These are phyloP conservation scores for Hymenoscyphus infarciens DNA, from an alignment of 2,329 filamentous ascomycete species.

Conservation along the genomic window DNA sequence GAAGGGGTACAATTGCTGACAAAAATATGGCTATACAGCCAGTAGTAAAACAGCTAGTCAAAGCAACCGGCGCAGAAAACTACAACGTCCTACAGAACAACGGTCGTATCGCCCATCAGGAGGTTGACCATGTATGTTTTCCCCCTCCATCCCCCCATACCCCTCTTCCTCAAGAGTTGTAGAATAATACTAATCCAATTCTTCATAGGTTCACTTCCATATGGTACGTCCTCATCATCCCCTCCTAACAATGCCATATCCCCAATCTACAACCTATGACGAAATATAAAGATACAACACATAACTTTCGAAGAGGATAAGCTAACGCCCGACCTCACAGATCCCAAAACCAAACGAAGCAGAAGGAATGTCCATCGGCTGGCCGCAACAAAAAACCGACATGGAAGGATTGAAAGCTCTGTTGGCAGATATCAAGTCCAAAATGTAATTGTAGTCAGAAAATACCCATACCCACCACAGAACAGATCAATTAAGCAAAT, in stretches of 20 bases:
- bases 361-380: slow-evolving; percentile 76
- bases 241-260: background rate
- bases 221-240: slow-evolving; percentile 54
- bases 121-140: slow-evolving; percentile 77
- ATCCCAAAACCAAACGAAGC: slow-evolving; percentile 88
- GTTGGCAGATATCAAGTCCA: slow-evolving; percentile 79
- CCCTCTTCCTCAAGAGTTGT: no score
- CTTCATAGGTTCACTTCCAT: slow-evolving; percentile 78
- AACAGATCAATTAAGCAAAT: no score
- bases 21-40: slow-evolving; percentile 45
- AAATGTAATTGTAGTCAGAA: slow-evolving; percentile 61
- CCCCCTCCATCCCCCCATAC: background rate
- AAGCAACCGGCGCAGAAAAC: slow-evolving; percentile 69
- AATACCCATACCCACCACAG: background rate
- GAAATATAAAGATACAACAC: no score
- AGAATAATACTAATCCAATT: background rate
- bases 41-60: slow-evolving; percentile 81
- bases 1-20: background rate
- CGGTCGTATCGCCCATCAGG: slow-evolving; percentile 83
- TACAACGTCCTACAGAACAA: slow-evolving; percentile 99
- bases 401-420: slow-evolving; percentile 81
- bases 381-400: slow-evolving; percentile 72
- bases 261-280: background rate
- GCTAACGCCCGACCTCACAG: slow-evolving; percentile 39
- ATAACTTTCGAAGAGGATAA: background rate